Base-by-base conservation (phyloP, 2,329 filamentous ascomycete species). In the Trichoderma sp. region DNA sequence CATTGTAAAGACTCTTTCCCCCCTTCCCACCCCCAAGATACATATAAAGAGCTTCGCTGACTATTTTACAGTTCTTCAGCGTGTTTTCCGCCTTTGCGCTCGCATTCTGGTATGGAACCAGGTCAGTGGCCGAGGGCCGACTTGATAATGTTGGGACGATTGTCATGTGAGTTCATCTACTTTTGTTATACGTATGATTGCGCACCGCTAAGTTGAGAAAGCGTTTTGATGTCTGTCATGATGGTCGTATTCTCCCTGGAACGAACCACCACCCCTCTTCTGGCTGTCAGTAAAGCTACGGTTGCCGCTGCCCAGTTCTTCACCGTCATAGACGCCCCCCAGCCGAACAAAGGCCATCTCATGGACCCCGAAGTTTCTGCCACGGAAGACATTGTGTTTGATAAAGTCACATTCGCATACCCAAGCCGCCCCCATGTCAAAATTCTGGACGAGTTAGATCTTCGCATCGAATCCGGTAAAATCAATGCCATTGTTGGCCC, bases 401-500 rank as follows among this genome's bases (percentile, higher is more conserved):
- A 86, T 12, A 81, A 87, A 50, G 85, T 94, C 12, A 85, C 83
- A n/a, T 93, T 94, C 73, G 86, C 90, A 2, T 94, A 94, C 72
- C 91, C 91, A 0, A 87, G 81, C 58, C 82, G 89, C 13, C 87
- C 88, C 0, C 84, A 89, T 68, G 84, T 89, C 69, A 87, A 87
- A 72, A 86, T 92, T 0, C 77, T 92, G 1, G 84, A 90, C 71
- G 78, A 83, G 3, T 76, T 92, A 3, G 82, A 84, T 71, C 77
- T 92, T 9, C 80, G 76, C 0, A 86, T 92, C 66, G 81, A 86
- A 68, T 82, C 86, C 8, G 89, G 89, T 22, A 90, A 91, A 73
- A 84, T 89, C 2, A 92, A 90, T 0, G 91, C 91, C 2, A 89
- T 93, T 19, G 90, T 93, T 22, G 91, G 91, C 0, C 86, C 89